These are phyloP conservation scores for Arthrobotrys iridis DNA, from an alignment of 2,329 filamentous ascomycete genomes.

Conservation along the genomic window DNA sequence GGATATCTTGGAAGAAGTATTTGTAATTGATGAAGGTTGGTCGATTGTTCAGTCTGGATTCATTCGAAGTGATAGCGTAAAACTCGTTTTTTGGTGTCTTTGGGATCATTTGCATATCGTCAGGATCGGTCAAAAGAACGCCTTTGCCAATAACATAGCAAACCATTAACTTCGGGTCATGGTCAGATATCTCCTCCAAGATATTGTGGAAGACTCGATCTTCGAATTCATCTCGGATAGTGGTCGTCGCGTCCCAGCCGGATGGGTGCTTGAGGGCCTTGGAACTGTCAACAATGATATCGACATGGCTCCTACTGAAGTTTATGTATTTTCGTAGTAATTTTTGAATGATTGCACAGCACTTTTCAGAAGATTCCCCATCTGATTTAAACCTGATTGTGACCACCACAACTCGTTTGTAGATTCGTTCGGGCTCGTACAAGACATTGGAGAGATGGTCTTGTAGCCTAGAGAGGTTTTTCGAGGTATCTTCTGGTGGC, in stretches of 20 bases:
- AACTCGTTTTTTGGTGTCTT: not conserved
- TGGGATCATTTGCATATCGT: not conserved
- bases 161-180: constrained; percentile 16
- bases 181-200: constrained; percentile 13
- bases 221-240: constrained; percentile 22
- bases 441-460: not conserved
- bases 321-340: not conserved
- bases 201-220: constrained; percentile 7
- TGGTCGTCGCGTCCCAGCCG: not conserved
- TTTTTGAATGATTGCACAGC: not conserved
- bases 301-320: not conserved
- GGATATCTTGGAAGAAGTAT: constrained; percentile 5
- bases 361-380: not conserved
- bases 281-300: not conserved
- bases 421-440: not conserved
- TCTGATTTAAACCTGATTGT: constrained; percentile 6
- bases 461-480: not conserved
- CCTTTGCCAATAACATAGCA: constrained; percentile 10
- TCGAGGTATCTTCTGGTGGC: not conserved
- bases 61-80: constrained; percentile 10
- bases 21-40: constrained; percentile 12
- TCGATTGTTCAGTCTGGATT: not conserved
- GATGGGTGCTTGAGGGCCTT: constrained; percentile 1
- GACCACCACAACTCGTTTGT: not conserved
- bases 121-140: not conserved